phyloP scores from a whole-genome alignment of 768 basidiomycete genomes.

The Phaffia tasmanica region DNA sequence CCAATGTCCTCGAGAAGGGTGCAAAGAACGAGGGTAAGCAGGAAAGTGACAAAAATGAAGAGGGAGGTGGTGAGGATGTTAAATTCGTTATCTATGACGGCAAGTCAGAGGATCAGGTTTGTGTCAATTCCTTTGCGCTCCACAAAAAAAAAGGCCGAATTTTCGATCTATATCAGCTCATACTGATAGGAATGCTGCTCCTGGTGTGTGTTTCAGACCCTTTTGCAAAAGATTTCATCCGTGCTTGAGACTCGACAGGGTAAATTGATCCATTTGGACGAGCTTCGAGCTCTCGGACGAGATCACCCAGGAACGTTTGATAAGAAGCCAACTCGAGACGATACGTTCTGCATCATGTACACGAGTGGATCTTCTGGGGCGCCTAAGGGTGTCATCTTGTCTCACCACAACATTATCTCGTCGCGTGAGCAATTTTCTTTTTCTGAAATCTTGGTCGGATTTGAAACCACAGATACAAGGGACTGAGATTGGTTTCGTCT shows the following conservation, averaged over 20 bases:
- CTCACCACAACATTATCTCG: constrained; percentile 68
- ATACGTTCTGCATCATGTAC: constrained; percentile 64
- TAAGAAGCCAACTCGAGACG: constrained; percentile 44
- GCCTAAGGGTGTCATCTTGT: constrained; percentile 88
- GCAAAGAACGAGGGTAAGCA: constrained; percentile 37
- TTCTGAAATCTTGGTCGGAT: background rate
- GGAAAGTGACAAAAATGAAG: constrained; percentile 19
- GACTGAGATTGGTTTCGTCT: background rate
- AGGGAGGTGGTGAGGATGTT: constrained; percentile 42
- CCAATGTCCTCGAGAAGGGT: constrained; percentile 58
- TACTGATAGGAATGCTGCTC: background rate
- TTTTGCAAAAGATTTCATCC: constrained; percentile 6
- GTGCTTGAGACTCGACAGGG: constrained; percentile 15
- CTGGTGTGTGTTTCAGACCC: background rate
- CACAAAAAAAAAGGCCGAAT: background rate
- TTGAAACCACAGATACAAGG: background rate
- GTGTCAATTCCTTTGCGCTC: background rate
- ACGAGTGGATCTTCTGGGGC: constrained; percentile 62
- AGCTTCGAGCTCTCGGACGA: constrained; percentile 62
- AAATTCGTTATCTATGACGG: constrained; percentile 81
- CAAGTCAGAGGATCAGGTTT: constrained; percentile 39
- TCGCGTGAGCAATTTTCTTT: constrained; percentile 9
- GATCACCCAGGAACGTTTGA: constrained; percentile 47
- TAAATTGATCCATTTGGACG: constrained; percentile 55
- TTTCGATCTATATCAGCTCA: background rate